Evolutionary conservation across 2,329 filamentous ascomycete genomes (phyloP).

Genomic region (Ilyonectria destructans): DNA sequence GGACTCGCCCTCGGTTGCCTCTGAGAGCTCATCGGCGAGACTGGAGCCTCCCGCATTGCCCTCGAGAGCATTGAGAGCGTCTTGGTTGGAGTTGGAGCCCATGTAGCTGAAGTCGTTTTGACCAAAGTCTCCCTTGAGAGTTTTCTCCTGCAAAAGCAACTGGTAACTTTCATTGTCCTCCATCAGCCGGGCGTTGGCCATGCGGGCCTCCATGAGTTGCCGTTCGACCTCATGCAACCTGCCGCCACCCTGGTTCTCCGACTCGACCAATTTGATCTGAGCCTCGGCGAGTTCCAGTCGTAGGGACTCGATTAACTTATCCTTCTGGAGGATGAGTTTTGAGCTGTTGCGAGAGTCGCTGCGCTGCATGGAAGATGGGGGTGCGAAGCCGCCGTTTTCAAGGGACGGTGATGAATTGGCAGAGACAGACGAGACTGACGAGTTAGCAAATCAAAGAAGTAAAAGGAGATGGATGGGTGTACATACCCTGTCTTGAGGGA

Average conservation of each 20-base stretch:
- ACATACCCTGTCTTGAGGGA: conserved; percentile 72
- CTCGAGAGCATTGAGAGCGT: conserved; percentile 76
- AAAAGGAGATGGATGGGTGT: conserved; percentile 13
- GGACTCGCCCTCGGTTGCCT: conserved; percentile 72
- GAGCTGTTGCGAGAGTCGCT: conserved; percentile 93
- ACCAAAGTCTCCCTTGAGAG: conserved; percentile 92
- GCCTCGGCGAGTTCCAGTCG: conserved; percentile 94
- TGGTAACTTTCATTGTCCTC: conserved; percentile 99
- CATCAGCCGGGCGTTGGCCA: conserved; percentile 96
- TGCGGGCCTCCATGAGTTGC: conserved; percentile 90
- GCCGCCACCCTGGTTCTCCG: conserved; percentile 93
- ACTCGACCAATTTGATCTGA: conserved; percentile 94
- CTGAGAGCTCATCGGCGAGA: conserved; percentile 91
- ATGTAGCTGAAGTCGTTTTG: conserved; percentile 86
- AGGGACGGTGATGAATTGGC: conserved; percentile 77
- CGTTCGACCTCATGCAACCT: conserved; percentile 92
- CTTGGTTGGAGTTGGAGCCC: conserved; percentile 72
- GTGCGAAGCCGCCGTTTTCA: conserved; percentile 87
- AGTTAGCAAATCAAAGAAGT: conserved; percentile 39
- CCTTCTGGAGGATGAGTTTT: conserved; percentile 93
- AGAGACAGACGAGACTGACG: conserved; percentile 40
- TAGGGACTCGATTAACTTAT: conserved; percentile 94
- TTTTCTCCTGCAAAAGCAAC: conserved; percentile 93
- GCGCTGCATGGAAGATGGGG: conserved; percentile 85
- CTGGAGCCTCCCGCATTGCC: conserved; percentile 69